Base-by-base conservation (phyloP, 257 asterid species). In the Salvia splendens region DNA sequence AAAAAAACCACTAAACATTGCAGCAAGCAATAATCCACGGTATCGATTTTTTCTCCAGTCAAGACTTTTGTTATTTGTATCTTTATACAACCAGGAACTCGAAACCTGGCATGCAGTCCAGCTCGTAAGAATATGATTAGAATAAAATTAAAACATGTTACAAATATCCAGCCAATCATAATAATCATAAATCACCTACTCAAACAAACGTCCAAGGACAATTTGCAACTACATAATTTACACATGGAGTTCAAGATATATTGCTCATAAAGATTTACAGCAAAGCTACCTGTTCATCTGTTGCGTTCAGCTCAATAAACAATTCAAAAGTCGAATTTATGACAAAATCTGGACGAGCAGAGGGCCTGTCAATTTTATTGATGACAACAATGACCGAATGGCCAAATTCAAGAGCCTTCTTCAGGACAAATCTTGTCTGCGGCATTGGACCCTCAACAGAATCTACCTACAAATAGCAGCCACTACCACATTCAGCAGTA, bases 371-470 rank as follows among this genome's bases (percentile, higher is more conserved):
- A 50, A 94, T 94, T 79, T 94, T 94, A 78, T 94, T 94, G 79
- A 94, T 92, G 66, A 94, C 97, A 50, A 94, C 99, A 61, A 94
- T 84, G 55, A 94, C 99, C 42, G 97, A 95, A 73, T 72, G 99
- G 64, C 99, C 99, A 77, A 94, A 94, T 75, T 88, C 99, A 78
- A 94, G 95, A 70, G 99, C 99, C 80, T 94, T 94, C 95, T 94
- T 94, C 82, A 94, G 71, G 68, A 94, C 99, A 71, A 94, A 94
- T 87, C 97, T 84, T 49, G 99, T 94, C 69, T 94, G 99, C 2
- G 99, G 99, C 99, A 94, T 94, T 64, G 99, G 99, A 75, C 99
- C 99, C 82, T 94, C 99, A 47, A 91, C 99, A 68, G 97, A 94
- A 80, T 94, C 99, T 12, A 94, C 97, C 99, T 94, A 78, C 81